Base-by-base conservation (phyloP, 805 yeast species). In the Millerozyma acaciae region DNA sequence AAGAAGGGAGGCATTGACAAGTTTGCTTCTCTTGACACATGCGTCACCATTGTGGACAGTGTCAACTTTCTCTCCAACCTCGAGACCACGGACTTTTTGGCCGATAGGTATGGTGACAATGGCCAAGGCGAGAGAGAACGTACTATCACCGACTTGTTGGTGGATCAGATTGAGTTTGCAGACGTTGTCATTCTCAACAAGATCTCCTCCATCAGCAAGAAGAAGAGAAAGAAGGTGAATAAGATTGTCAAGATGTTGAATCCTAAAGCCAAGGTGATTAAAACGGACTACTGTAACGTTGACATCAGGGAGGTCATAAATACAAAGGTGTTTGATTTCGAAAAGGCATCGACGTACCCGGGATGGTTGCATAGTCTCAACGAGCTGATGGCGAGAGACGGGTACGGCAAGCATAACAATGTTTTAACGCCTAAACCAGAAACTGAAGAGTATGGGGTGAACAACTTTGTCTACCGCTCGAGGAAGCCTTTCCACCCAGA, bases 151-250 rank as follows among this genome's bases (percentile, higher is more conserved):
- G 73, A 69, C 40, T 42, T 69, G 23, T 50, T 69, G 56, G 61
- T 68, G 2, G 74, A 69, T 38, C 75, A 69, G 43, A 62, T 69
- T 19, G 75, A 69, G 39, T 69, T 69, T 40, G 51, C 73, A 0
- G 70, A 69, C 39, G 66, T 68, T 15, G 51, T 69, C n/a, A 51
- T 69, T 25, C 40, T 69, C 28, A 69, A 69, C 44, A 69, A 69
- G 43, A 41, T 57, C 3, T 48, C 56, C 5, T 34, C 49, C 7
- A 48, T 66, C 13, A 43, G 49, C 15, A 51, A 50, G 33, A 50
- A 47, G 28, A 42, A 55, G 26, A 34, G 38, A 21, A 40, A 42
- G 16, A 56, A 53, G 36, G 60, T 69, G 28, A 43, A 37, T 27
- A 47, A 52, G 18, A 55, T 66, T 27, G 51, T 69, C 24, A 46